Base-by-base conservation (phyloP, 495 filamentous ascomycete species). In the Sporormia fimetaria region DNA sequence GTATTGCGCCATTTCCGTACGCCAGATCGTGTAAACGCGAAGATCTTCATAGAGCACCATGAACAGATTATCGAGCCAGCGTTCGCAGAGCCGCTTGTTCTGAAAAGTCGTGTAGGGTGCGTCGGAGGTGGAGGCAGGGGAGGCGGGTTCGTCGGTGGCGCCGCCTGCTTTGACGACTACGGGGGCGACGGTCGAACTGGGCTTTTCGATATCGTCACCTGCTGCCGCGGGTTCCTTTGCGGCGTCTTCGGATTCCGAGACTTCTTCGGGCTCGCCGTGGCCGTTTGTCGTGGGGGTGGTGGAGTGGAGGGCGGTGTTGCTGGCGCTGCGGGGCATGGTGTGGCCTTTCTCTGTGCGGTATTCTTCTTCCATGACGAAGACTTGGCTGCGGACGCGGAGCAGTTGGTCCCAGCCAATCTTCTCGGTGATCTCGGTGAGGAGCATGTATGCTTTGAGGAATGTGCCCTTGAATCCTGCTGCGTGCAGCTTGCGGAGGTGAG, bases 321-420 rank as follows among this genome's bases (percentile, higher is more conserved):
- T 88, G 20, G 82, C 75, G 52, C 76, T 85, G 17, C 76, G 71
- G 32, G 74, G 75, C 21, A 57, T 60, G 40, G 80, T 77, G 44
- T 90, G 80, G n/a, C n/a, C n/a, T 49, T 84, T 87, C 62, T 98
- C 90, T 37, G 74, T 79, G 11, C 92, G 75, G 51, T 98, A 98
- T 59, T 98, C 90, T 55, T 98, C 90, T 56, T 98, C 90, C 90
- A 98, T 98, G 21, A 98, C 92, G 52, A 98, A 98, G 4, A 96
- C 90, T 43, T 88, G 84, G 63, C 88, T 95, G 36, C 90, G 73
- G 49, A 86, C 87, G 57, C 81, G 87, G 18, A 98, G 69, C 10
- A 98, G 70, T 52, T 94, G 84, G 55, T 98, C 90, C 90, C 90
- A 98, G 20, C 90, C 92, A 53, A 96, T 94, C 57, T 90, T 87